These are phyloP conservation scores for Paracoccidioides lutzii DNA, from an alignment of 2,329 filamentous ascomycete species.

Conservation along the genomic window DNA sequence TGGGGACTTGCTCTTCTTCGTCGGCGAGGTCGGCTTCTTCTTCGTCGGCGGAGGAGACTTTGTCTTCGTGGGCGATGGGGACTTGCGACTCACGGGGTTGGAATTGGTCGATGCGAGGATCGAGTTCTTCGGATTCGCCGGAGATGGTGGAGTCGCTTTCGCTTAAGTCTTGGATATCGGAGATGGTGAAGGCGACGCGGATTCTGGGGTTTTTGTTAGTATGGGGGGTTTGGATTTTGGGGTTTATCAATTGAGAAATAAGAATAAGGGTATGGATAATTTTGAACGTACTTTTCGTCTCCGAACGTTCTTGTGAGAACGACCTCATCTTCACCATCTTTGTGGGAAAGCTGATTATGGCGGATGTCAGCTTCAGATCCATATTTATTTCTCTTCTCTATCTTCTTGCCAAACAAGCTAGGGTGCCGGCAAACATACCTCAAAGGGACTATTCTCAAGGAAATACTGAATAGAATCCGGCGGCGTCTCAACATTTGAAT, in stretches of 20 bases:
- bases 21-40: constrained; percentile 44
- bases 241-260: neutral
- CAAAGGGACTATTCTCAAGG: constrained; percentile 70
- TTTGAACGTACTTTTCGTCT: constrained; percentile 62
- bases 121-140: constrained; percentile 46
- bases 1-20: constrained; percentile 36
- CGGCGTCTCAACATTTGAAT: constrained; percentile 58
- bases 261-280: neutral
- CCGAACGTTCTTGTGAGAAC: constrained; percentile 69
- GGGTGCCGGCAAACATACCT: constrained; percentile 37
- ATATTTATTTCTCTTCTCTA: neutral
- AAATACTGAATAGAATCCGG: constrained; percentile 76
- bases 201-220: constrained; percentile 38
- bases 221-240: neutral
- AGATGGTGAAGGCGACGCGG: constrained; percentile 71
- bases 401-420: neutral
- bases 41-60: constrained; percentile 43
- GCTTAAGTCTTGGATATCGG: constrained; percentile 60
- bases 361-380: neutral
- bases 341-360: constrained; percentile 49
- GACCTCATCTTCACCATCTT: constrained; percentile 75
- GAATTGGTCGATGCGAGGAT: constrained; percentile 45
- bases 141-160: constrained; percentile 42
- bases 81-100: constrained; percentile 38
- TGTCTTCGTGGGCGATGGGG: constrained; percentile 44